Evolutionary conservation across 495 filamentous ascomycete genomes (phyloP), one percentile per base, ranked within the genome.

Genomic region (Penicillium lividum): DNA sequence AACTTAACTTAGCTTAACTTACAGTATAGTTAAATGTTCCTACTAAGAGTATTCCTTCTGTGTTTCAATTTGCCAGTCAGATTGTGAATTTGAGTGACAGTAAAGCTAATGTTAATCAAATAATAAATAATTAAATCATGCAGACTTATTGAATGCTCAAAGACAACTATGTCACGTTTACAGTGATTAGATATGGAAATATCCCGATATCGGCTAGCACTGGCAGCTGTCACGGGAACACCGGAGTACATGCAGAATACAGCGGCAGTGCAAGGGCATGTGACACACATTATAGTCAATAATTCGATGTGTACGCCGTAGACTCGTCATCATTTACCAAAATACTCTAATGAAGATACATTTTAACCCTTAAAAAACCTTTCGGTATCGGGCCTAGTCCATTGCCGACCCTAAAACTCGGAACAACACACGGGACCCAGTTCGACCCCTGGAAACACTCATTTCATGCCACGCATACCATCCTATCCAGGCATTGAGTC

Each of bases 191-290:
- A 22, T 22, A 22, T 22, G 2, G 22, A 2, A 22, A 22, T 22
- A 22, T 22, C 22, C 57, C 52, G 54, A 61, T 55, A 54, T 53
- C 51, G 51, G 54, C 44, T 53, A 58, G 43, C 38, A 36, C 54
- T 62, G 8, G 46, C 46, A 49, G 46, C 46, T 49, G 46, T 49
- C 46, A 29, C 28, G 27, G 46, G 28, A 48, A 40, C 38, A 40
- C 38, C n/a, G 38, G 56, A 45, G 48, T 58, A 58, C 56, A 58
- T 58, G 40, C 42, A 53, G n/a, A 46, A 27, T 44, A 38, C 34
- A 42, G 46, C 11, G 40, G 25, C n/a, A 7, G n/a, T 28, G 49
- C 22, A 48, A 16, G 16, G 44, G 45, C 55, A 57, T 29, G 55
- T 51, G 28, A 57, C 48, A 40, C 38, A 40, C n/a, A 40, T 40